Evolutionary conservation across 495 filamentous ascomycete species (phyloP), one percentile per base, ranked within the genome.

Genomic region (Alectoria sarmentosa): DNA sequence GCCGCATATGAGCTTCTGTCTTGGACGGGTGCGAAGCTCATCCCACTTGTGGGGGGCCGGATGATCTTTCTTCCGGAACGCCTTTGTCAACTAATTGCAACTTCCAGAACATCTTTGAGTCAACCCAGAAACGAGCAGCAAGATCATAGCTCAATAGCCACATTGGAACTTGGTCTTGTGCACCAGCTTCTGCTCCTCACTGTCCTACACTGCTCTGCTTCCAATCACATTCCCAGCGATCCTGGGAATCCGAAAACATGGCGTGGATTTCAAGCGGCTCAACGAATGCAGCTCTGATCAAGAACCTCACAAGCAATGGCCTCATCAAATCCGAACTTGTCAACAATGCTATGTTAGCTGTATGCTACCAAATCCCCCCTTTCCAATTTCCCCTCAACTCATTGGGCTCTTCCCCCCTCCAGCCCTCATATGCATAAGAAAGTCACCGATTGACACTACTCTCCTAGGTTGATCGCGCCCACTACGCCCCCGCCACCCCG

Each of bases 251-350:
- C 32, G n/a, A 11, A 61, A 30, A 79, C 54, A 99, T 99, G 94
- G 92, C 92, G 63, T 99, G 94, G 94, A 83, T 85, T 66, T 90
- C 88, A 73, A 90, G 89, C 23, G 92, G 91, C 58, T 76, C 78
- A 30, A 84, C 86, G 42, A 99, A 99, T 77, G 74, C 72, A 49
- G 89, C 85, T 54, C 79, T 99, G 52, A 76, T 98, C 57, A 82
- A 87, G 69, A 97, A 96, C 70, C 81, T 99, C 13, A 87, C 76
- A 69, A 80, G 75, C 23, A 83, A 90, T 68, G 79, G 78, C 2
- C 76, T 98, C 62, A 91, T 99, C 66, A 90, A 80, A 48, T 79
- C 84, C 58, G 79, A 83, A 28, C 74, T 79, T 17, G 90, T 96
- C 36, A 88, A 88, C 62, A 75, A 83, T 21, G 94, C 94, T 48